Percentiles rank a stretch among this genome's conserved stretches.
phyloP scores from a whole-genome alignment of 306 rosid genomes.

The Begonia fuchsioides region DNA sequence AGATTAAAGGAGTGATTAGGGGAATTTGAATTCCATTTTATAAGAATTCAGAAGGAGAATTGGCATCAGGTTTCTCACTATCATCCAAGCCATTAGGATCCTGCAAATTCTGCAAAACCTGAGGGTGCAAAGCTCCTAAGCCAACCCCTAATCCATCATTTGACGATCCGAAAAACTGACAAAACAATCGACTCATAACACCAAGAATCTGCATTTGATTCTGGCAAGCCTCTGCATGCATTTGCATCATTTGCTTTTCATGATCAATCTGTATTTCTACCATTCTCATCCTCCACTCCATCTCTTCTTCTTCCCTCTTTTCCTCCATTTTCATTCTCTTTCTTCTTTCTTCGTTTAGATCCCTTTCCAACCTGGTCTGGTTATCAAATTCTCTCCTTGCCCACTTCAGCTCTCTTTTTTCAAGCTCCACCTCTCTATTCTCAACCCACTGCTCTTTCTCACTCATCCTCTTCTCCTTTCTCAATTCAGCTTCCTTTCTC shows the following conservation, averaged over 20 bases:
- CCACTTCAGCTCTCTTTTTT: slow-evolving; percentile 45
- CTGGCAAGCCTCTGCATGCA: slow-evolving; percentile 85
- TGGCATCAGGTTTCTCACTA: slow-evolving; percentile 60
- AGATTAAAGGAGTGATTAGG: neutral
- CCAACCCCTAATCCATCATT: slow-evolving; percentile 59
- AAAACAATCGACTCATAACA: slow-evolving; percentile 55
- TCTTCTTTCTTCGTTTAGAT: slow-evolving; percentile 33
- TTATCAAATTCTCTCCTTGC: slow-evolving; percentile 40
- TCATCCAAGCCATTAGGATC: slow-evolving; percentile 50
- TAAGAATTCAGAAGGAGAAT: slow-evolving; percentile 74
- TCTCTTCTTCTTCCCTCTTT: slow-evolving; percentile 73
- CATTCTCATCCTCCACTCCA: slow-evolving; percentile 90
- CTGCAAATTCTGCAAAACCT: slow-evolving; percentile 68
- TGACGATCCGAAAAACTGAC: slow-evolving; percentile 61
- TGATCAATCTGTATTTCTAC: slow-evolving; percentile 73
- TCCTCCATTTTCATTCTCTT: slow-evolving; percentile 57
- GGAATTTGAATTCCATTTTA: slow-evolving; percentile 16
- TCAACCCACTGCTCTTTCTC: slow-evolving; percentile 38
- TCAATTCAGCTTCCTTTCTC: slow-evolving; percentile 32
- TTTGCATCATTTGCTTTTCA: slow-evolving; percentile 80
- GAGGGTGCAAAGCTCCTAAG: slow-evolving; percentile 56
- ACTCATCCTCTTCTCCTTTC: slow-evolving; percentile 23
- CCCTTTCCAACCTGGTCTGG: slow-evolving; percentile 39
- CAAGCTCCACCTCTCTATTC: slow-evolving; percentile 36
- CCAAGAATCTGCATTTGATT: slow-evolving; percentile 86